phyloP scores from a whole-genome alignment of 495 filamentous ascomycete genomes.

The Aspergillus sparsus region DNA sequence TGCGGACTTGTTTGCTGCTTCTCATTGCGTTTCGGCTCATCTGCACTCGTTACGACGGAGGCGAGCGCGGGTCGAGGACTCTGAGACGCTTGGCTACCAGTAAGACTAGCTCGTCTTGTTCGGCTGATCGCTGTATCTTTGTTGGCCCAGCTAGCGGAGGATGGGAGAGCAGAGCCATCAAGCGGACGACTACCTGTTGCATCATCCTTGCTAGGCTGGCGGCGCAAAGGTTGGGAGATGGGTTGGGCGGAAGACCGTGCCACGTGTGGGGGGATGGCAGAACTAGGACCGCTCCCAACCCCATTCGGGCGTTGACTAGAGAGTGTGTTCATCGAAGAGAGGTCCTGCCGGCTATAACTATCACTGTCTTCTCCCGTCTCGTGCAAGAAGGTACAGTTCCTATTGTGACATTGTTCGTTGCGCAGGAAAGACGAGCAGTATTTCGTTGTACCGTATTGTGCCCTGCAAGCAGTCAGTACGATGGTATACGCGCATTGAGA shows the following conservation, averaged over 20 bases:
- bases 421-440: constrained; percentile 98
- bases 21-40: constrained; percentile 42
- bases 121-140: constrained; percentile 68
- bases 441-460: constrained; percentile 97
- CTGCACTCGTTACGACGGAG: constrained; percentile 50
- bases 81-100: constrained; percentile 74
- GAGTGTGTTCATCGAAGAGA: constrained; percentile 92
- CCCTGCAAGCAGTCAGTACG: constrained; percentile 52
- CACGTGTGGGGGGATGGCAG: constrained; percentile 25
- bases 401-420: constrained; percentile 88
- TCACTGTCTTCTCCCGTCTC: constrained; percentile 96
- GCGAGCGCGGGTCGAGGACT: constrained; percentile 74
- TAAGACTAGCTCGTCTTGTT: constrained; percentile 70
- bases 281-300: constrained; percentile 30
- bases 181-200: constrained; percentile 54
- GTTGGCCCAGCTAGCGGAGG: constrained; percentile 89
- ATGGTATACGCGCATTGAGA: too few species aligned
- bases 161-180: constrained; percentile 84
- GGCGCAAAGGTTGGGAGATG: constrained; percentile 69
- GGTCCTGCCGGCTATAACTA: constrained; percentile 90
- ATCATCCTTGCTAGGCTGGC: constrained; percentile 76
- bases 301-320: constrained; percentile 65
- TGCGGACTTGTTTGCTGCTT: constrained; percentile 35
- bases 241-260: constrained; percentile 41
- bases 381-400: constrained; percentile 96